These are phyloP conservation scores for Pyrus pyrifolia DNA, from an alignment of 306 rosid genomes.

Conservation along the genomic window DNA sequence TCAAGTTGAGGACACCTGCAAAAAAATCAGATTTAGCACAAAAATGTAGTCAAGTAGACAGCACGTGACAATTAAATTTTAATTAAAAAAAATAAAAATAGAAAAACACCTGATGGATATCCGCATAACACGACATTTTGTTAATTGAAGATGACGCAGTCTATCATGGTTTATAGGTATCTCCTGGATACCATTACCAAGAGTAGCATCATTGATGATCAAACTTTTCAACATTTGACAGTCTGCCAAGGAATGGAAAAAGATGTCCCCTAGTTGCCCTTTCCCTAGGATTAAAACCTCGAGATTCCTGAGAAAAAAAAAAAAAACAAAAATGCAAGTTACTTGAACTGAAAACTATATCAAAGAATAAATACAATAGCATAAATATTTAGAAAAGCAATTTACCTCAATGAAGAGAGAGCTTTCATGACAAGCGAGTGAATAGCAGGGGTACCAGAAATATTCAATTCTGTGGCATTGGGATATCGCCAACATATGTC, in stretches of 20 bases:
- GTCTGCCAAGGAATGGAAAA: constrained; percentile 76
- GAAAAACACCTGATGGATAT: constrained; percentile 70
- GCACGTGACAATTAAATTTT: neutral
- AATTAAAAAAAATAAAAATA: neutral
- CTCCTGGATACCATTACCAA: constrained; percentile 87
- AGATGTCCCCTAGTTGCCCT: constrained; percentile 67
- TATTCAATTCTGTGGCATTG: constrained; percentile 79
- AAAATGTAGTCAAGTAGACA: neutral
- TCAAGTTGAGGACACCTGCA: constrained; percentile 90
- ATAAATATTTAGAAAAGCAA: neutral
- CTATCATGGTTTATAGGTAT: constrained; percentile 69
- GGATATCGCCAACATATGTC: constrained; percentile 96
- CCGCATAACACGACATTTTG: constrained; percentile 90
- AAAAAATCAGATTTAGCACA: constrained; percentile 17
- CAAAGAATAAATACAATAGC: constrained; percentile 5
- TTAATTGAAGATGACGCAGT: constrained; percentile 71
- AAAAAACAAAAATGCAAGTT: neutral
- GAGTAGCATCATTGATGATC: constrained; percentile 76
- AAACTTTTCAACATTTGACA: constrained; percentile 59
- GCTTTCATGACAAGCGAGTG: constrained; percentile 76
- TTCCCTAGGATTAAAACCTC: constrained; percentile 72
- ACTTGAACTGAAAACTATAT: constrained; percentile 8
- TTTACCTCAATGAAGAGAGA: constrained; percentile 60
- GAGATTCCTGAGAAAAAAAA: constrained; percentile 59
- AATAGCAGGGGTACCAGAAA: constrained; percentile 59